Base-by-base conservation (phyloP, 208 protist species). In the Jaenimonas drosophilae region DNA sequence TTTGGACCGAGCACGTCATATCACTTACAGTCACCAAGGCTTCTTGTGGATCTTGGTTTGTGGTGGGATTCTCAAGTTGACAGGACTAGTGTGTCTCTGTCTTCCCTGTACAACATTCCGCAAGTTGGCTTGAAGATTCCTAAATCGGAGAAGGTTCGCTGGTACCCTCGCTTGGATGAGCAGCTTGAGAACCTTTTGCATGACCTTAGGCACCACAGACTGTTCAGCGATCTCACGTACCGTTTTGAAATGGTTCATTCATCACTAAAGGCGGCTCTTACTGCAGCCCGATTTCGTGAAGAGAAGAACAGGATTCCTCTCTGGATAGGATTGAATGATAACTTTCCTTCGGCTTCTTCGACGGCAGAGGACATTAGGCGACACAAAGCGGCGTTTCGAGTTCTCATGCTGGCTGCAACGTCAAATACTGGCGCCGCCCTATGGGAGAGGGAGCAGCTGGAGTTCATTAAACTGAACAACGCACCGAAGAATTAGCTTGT, bases 281-380 rank as follows among this genome's bases (percentile, higher is more conserved):
- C 16, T 12, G 12, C 16, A 9, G 38, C 12, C 11, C 12, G 38
- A 16, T 16, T 43, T 9, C 16, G 19, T 12, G 38, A n/a, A 21
- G 38, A 43, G 38, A 9, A 43, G 11, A 21, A 43, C 16, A 43
- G 12, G 7, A 43, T 43, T 11, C 38, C 38, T 21, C 12, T 43
- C 9, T 43, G 38, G 38, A 21, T 21, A 7, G 17, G 9, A 21
- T 43, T 43, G 11, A 43, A 43, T 43, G 38, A 43, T 16, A 43
- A 43, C 16, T 43, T 21, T 21, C 38, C 7, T 43, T 14, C 14
- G 31, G 31, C 9, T 9, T 16, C 31, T 16, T 9, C 9, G 16
- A 24, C 38, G 14, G 38, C 7, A 9, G 38, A 43, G 9, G 38
- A 43, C 16, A 21, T 19, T n/a, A 19, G 16, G 16, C 38, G 14